Conservation (phyloP, 1,284 basidiomycete genomes). For the Mycena citricolor region DNA sequence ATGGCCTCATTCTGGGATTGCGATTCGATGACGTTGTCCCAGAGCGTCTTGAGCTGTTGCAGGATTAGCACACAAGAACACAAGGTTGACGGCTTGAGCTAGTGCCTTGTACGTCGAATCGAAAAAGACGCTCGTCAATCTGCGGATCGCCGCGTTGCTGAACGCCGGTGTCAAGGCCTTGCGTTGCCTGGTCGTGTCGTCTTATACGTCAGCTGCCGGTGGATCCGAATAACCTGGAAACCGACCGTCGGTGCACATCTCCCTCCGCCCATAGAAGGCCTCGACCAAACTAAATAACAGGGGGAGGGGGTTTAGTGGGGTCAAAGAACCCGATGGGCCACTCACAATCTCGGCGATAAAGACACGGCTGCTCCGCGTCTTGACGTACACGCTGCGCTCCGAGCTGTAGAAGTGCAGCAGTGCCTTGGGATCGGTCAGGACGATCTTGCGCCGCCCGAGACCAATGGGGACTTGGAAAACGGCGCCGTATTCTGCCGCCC, state of each 20-base stretch:
- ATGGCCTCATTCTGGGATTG: conserved; percentile 31
- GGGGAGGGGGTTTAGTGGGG: not conserved
- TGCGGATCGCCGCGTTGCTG: conserved; percentile 38
- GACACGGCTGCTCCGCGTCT: conserved; percentile 35
- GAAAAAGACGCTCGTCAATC: conserved; percentile 36
- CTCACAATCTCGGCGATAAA: conserved; percentile 44
- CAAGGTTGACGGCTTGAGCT: not conserved
- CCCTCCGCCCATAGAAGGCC: conserved; percentile 51
- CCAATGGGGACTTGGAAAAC: conserved; percentile 42
- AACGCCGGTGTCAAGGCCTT: conserved; percentile 40
- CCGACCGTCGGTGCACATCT: conserved; percentile 44
- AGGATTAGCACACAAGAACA: not conserved
- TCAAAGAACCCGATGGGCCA: conserved; percentile 7
- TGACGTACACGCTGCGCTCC: conserved; percentile 49
- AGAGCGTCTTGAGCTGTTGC: conserved; percentile 43
- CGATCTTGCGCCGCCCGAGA: conserved; percentile 41
- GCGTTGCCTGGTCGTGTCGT: conserved; percentile 40
- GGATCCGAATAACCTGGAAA: no score
- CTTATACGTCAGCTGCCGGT: not conserved
- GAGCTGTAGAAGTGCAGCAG: conserved; percentile 48
- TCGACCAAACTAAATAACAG: conserved; percentile 41
- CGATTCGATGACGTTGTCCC: conserved; percentile 48
- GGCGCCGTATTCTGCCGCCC: conserved; percentile 47
- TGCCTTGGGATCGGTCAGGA: conserved; percentile 55
- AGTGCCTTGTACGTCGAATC: conserved; percentile 50